Evolutionary conservation across 805 yeast species (phyloP), one percentile per base, ranked within the genome.

Genomic region (Teunomyces barrocoloradensis): DNA sequence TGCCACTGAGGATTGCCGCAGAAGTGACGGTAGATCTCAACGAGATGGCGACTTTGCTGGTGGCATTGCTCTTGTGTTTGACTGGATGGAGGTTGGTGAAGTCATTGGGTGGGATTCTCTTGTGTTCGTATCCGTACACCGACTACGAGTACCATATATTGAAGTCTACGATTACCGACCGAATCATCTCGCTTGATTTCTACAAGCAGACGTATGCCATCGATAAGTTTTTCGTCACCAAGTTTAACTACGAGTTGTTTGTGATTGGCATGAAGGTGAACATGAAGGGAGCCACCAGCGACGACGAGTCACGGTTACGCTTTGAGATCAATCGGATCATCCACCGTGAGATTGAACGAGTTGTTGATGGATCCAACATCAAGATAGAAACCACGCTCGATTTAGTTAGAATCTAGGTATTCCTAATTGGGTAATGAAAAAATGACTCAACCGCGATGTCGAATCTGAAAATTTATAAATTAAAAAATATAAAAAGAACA

Each of bases 281-380:
- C 17, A 81, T 87, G 85, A 64, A 68, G 41, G 91, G 91, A n/a
- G 87, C 84, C 1, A 79, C 86, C 3, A 80, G 80, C 51, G 88
- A 85, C 46, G 90, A 85, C 40, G 92, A 86, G 60, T 63, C 80
- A 1, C 65, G 72, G 28, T 57, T 87, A 29, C 61, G 86, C 37
- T 75, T 73, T 49, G 82, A 82, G 48, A 65, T 78, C 2, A 63
- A 66, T 36, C 67, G 76, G 29, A 63, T 79, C 6, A 65, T 82
- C 3, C 59, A 66, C 36, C 65, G 62, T 12, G 59, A 68, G 12
- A 52, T 77, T 47, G 53, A 53, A 25, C 57, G 57, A 21, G 55
- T 56, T 15, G 67, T 62, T 20, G 43, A 36, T n/a, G 59, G 47
- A 3, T 47, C 49, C 27, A 39, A 43, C 7, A 52, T 58, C 30